phyloP scores from a whole-genome alignment of 192 early-diverging fungal genomes.

The Umbelopsis sp. region DNA sequence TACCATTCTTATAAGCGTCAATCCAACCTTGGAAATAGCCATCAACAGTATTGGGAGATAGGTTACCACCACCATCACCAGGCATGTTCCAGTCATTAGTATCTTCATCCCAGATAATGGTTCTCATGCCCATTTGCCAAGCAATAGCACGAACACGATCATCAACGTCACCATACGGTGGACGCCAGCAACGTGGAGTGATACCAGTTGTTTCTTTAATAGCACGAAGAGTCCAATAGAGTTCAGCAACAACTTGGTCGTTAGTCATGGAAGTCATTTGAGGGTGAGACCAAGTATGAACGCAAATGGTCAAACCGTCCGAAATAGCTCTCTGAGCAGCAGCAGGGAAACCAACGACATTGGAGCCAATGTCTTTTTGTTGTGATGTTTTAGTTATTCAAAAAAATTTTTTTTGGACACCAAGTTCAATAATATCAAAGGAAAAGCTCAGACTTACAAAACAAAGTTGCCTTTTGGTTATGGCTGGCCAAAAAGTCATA shows the following conservation, averaged over 20 bases:
- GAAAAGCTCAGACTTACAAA: constrained; percentile 28
- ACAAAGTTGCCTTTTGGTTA: constrained; percentile 47
- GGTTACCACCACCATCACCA: constrained; percentile 30
- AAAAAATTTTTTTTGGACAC: neutral
- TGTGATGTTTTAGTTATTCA: constrained; percentile 20
- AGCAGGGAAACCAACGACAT: constrained; percentile 37
- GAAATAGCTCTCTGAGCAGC: constrained; percentile 38
- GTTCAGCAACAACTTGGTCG: constrained; percentile 58
- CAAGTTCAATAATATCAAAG: neutral
- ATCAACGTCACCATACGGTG: constrained; percentile 58
- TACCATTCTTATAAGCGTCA: constrained; percentile 22
- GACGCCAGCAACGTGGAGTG: constrained; percentile 48
- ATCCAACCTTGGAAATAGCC: constrained; percentile 31
- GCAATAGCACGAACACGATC: constrained; percentile 52
- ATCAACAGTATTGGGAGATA: constrained; percentile 37
- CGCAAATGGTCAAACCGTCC: constrained; percentile 59
- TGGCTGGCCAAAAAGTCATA: constrained; percentile 41
- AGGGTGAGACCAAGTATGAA: constrained; percentile 69
- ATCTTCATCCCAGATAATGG: constrained; percentile 39
- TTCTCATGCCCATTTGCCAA: constrained; percentile 37
- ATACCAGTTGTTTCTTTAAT: constrained; percentile 53
- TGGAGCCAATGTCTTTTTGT: constrained; percentile 49
- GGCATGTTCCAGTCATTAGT: constrained; percentile 52
- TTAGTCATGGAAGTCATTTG: constrained; percentile 50
- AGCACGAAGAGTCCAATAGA: constrained; percentile 43